Evolutionary conservation across 257 asterid genomes (phyloP).

Genomic region (Vinca minor): DNA sequence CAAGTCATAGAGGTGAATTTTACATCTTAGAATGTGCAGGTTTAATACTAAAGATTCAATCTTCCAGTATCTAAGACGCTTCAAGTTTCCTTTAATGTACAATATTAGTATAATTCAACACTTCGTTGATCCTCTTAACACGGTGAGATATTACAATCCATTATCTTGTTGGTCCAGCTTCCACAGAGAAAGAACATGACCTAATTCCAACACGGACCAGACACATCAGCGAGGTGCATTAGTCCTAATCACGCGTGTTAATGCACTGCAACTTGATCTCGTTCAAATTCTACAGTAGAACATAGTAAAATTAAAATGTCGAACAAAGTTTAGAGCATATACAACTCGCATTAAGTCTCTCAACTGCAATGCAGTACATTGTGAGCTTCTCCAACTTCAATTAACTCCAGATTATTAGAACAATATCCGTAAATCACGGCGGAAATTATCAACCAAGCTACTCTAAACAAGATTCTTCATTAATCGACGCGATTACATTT

Average conservation of each 20-base stretch:
- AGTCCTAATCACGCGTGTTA: not conserved
- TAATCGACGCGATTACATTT: not conserved
- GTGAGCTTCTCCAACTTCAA: not conserved
- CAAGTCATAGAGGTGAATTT: not conserved
- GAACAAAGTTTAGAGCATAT: not conserved
- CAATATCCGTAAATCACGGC: too few species aligned
- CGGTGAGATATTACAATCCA: not conserved
- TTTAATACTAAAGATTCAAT: too few species aligned
- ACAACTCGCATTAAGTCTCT: not conserved
- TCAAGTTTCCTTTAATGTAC: not conserved
- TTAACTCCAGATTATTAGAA: not conserved
- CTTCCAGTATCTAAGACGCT: not conserved
- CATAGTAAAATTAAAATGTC: not conserved
- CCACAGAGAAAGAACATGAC: not conserved
- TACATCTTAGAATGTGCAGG: not conserved
- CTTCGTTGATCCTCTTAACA: too few species aligned
- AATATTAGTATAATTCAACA: not conserved
- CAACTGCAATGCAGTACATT: not conserved
- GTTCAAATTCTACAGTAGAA: not conserved
- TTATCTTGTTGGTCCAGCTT: not conserved
- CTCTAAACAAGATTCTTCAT: not conserved
- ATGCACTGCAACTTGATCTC: not conserved
- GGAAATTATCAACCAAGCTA: too few species aligned
- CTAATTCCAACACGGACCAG: not conserved
- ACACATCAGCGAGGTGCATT: not conserved